Evolutionary conservation across 352 stramenopile species (phyloP).

Genomic region (Phytopythium delawarense): DNA sequence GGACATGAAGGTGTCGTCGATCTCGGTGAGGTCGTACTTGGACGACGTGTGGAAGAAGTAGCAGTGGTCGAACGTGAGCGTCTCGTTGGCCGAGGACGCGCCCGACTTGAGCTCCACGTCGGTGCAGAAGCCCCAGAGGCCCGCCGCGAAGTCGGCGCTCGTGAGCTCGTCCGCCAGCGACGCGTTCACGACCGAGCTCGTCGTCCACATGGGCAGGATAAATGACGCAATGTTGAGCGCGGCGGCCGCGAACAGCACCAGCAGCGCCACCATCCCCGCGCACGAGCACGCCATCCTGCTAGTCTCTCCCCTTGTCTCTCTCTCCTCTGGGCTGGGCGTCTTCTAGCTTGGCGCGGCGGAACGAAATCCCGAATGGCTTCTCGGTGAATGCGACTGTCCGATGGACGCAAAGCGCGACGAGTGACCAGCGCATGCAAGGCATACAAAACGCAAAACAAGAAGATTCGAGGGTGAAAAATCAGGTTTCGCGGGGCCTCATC

Average conservation of each 20-base stretch:
- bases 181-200: slow-evolving; percentile 41
- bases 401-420: no score
- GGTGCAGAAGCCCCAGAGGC: slow-evolving; percentile 64
- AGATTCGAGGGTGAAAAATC: slow-evolving; percentile 5
- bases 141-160: slow-evolving; percentile 50
- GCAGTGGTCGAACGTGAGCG: slow-evolving; percentile 51
- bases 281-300: slow-evolving; percentile 50
- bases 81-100: slow-evolving; percentile 19
- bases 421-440: background rate
- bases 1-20: slow-evolving; percentile 25
- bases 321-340: background rate
- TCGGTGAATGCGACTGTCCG: no score
- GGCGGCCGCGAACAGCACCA: slow-evolving; percentile 51
- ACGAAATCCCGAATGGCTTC: slow-evolving; percentile 1
- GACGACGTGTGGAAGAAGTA: slow-evolving; percentile 71
- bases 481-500: background rate
- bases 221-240: slow-evolving; percentile 59
- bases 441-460: background rate
- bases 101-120: slow-evolving; percentile 39
- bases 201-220: slow-evolving; percentile 63
- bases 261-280: slow-evolving; percentile 45
- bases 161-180: slow-evolving; percentile 22
- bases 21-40: slow-evolving; percentile 36
- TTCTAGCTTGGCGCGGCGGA: background rate
- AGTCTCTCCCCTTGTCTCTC: background rate